Percentiles rank a stretch among this genome's conserved stretches.
Evolutionary conservation across 208 protist genomes (phyloP).

Genomic region (Crithidia acanthocephali): DNA sequence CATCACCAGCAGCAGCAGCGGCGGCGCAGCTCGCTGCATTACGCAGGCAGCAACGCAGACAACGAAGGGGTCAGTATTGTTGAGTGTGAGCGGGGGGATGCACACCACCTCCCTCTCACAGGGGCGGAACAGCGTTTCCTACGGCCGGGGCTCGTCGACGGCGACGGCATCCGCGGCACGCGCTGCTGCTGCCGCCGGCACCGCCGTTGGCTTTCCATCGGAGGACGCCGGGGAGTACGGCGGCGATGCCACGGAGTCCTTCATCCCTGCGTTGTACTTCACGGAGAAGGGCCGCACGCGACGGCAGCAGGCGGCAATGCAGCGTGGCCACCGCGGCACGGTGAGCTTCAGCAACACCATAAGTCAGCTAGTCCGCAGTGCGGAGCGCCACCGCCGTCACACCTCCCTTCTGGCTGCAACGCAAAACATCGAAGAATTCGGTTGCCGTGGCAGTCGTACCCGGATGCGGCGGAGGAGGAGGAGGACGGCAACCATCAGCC

Average conservation of each 20-base stretch:
- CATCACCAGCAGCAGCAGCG: conserved; percentile 6
- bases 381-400: neutral
- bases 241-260: conserved; percentile 9
- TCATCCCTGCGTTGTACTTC: conserved; percentile 34
- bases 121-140: no score
- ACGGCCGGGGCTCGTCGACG: no score
- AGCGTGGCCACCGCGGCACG: neutral
- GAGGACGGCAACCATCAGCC: no score
- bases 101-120: neutral
- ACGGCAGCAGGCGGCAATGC: neutral
- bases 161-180: neutral
- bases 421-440: neutral
- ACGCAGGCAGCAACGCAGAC: no score
- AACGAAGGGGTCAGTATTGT: neutral
- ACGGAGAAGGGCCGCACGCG: neutral
- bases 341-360: neutral
- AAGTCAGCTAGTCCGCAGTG: neutral
- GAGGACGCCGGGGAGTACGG: conserved; percentile 23
- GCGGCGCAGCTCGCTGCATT: neutral
- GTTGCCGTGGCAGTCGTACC: conserved; percentile 1
- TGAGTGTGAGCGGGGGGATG: no score
- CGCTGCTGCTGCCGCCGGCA: neutral
- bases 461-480: no score
- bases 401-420: neutral
- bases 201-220: neutral